phyloP scores from a whole-genome alignment of 2,329 filamentous ascomycete genomes.

The Chaetomiaceae sp. region DNA sequence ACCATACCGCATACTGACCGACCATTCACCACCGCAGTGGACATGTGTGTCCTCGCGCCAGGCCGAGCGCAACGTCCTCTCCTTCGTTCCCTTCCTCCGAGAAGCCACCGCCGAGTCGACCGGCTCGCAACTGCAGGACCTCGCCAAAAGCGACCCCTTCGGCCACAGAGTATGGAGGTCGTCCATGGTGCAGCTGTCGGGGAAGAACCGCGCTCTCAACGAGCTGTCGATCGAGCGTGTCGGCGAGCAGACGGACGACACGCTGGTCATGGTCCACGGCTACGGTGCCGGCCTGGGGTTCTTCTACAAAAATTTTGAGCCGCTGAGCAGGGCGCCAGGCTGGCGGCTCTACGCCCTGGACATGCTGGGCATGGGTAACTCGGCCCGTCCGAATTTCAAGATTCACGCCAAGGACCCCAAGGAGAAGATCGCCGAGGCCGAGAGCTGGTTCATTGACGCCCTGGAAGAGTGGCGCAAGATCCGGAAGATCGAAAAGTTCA shows the following conservation, averaged over 20 bases:
- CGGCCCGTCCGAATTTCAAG: slow-evolving; percentile 75
- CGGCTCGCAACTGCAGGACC: slow-evolving; percentile 37
- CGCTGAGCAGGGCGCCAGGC: slow-evolving; percentile 68
- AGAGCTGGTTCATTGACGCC: slow-evolving; percentile 93
- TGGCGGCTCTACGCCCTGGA: slow-evolving; percentile 95
- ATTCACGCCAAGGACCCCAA: slow-evolving; percentile 79
- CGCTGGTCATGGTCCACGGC: slow-evolving; percentile 91
- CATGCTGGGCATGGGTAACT: slow-evolving; percentile 91
- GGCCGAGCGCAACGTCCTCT: slow-evolving; percentile 84
- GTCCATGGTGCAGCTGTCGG: slow-evolving; percentile 75
- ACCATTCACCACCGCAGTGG: slow-evolving; percentile 56
- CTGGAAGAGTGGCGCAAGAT: slow-evolving; percentile 92
- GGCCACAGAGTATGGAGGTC: slow-evolving; percentile 84
- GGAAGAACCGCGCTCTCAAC: slow-evolving; percentile 83
- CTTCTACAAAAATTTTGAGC: slow-evolving; percentile 98
- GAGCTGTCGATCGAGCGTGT: slow-evolving; percentile 87
- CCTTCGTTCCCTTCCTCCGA: slow-evolving; percentile 77
- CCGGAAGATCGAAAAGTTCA: slow-evolving; percentile 87
- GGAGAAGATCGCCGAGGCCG: slow-evolving; percentile 79
- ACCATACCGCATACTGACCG: too few species aligned
- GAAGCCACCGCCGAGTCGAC: slow-evolving; percentile 53
- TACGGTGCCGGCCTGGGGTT: slow-evolving; percentile 96
- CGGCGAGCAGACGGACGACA: slow-evolving; percentile 74
- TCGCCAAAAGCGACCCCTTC: slow-evolving; percentile 60
- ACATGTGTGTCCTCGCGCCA: slow-evolving; percentile 71